A percentile compares a stretch with the other conserved stretches of the same genome.
Evolutionary conservation across 1,284 basidiomycete species (phyloP).

Genomic region (Leccinum fallax): DNA sequence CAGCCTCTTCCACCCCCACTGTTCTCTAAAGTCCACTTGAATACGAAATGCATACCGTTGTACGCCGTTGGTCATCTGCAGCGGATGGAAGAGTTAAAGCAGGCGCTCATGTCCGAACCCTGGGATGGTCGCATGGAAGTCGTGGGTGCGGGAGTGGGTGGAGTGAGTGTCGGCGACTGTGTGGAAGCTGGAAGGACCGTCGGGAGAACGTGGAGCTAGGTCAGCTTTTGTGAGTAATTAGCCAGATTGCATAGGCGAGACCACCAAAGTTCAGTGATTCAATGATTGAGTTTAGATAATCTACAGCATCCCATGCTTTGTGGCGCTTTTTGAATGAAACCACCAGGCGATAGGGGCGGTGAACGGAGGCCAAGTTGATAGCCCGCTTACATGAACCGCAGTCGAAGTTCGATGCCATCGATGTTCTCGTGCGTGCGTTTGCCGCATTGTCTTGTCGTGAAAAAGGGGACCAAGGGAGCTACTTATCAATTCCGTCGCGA

Average conservation of each 20-base stretch:
- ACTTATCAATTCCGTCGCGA: slow-evolving; percentile 17
- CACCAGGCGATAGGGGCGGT: slow-evolving; percentile 12
- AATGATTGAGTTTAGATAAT: slow-evolving; percentile 1
- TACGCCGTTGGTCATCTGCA: slow-evolving; percentile 74
- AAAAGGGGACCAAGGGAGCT: slow-evolving; percentile 1
- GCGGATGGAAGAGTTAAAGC: slow-evolving; percentile 66
- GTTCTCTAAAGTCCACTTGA: slow-evolving; percentile 55
- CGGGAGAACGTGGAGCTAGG: slow-evolving; percentile 44
- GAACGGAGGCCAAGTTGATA: slow-evolving; percentile 7
- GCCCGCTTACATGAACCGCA: slow-evolving; percentile 20
- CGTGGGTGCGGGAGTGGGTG: slow-evolving; percentile 85
- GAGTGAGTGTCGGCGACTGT: slow-evolving; percentile 91
- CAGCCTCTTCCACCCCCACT: slow-evolving; percentile 59
- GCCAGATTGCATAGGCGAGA: slow-evolving; percentile 9
- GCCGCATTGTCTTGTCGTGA: slow-evolving; percentile 28
- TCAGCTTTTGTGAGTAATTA: slow-evolving; percentile 23
- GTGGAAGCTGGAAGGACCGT: slow-evolving; percentile 69
- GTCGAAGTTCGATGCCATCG: slow-evolving; percentile 5
- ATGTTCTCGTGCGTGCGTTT: slow-evolving; percentile 23
- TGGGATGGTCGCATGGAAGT: slow-evolving; percentile 72
- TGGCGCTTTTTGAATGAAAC: slow-evolving; percentile 13
- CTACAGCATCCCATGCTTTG: slow-evolving; percentile 8
- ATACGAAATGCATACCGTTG: slow-evolving; percentile 83
- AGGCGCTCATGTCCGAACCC: slow-evolving; percentile 42
- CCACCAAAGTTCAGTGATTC: slow-evolving; percentile 22